Base-by-base conservation (phyloP, 306 rosid genomes). In the Begonia loranthoides region DNA sequence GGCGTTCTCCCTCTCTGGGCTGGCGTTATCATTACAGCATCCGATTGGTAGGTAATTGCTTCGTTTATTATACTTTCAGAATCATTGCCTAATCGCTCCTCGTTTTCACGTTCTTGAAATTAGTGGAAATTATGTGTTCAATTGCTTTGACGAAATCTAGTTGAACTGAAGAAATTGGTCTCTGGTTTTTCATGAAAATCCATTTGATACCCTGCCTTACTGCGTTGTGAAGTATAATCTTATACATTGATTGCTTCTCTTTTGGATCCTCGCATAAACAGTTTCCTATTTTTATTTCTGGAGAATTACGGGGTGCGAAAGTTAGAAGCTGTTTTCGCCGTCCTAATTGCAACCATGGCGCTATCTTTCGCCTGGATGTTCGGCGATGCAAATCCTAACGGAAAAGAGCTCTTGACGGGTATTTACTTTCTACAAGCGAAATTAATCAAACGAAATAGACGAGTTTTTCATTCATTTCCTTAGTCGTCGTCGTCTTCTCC, bases 301-400 rank as follows among this genome's bases (percentile, higher is more conserved):
- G 99, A 90, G 87, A 92, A 83, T 58, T 92, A 92, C 56, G 99
- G 99, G 12, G 99, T 86, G 68, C 72, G 96, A 79, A 92, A 86
- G 70, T 65, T 92, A 70, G 99, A 92, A 66, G 94, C 94, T 4
- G 88, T 83, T 59, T 92, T 92, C 14, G 96, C 96, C 15, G 79
- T 92, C 62, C 93, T 92, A 1, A 92, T 92, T 63, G 99, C 73
- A 11, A 54, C 76, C 10, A 92, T 92, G 99, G 99, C 88, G 4
- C 12, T 92, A 21, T 61, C 99, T 11, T 92, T 92, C 70, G 99
- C 99, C 0, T 92, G 99, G 99, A 86, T 92, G 96, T 92, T 86
- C 70, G 96, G 94, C 6, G 77, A 92, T 61, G 66, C 99, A 38
- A 82, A 76, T 65, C 99, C 99, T 0, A 63, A 69, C 34, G 94